phyloP scores from a whole-genome alignment of 441 rosid genomes.

The Melastoma candidum region DNA sequence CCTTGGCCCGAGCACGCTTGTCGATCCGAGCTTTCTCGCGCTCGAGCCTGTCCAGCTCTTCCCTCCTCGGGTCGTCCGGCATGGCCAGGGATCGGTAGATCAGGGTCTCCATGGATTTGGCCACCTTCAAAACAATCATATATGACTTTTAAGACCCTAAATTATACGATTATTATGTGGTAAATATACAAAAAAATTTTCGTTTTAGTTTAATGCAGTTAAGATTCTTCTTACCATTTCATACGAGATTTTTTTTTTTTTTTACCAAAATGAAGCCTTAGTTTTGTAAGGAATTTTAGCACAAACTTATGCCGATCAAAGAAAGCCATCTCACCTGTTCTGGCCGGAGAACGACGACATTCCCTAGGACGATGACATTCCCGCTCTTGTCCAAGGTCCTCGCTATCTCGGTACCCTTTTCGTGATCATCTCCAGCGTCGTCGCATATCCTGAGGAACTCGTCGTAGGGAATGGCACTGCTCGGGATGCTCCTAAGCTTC shows the following conservation, averaged over 20 bases:
- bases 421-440: constrained; percentile 29
- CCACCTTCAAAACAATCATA: constrained; percentile 26
- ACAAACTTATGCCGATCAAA: too few relatives aligned
- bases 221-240: too few relatives aligned
- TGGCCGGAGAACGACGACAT: constrained; percentile 41
- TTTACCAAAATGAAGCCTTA: too few relatives aligned
- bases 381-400: constrained; percentile 41
- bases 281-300: too few relatives aligned
- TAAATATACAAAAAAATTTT: too few relatives aligned
- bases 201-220: too few relatives aligned
- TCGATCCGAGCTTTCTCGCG: constrained; percentile 32
- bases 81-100: constrained; percentile 26
- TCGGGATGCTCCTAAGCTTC: constrained; percentile 32
- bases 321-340: constrained; percentile 30
- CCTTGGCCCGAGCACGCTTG: constrained; percentile 29
- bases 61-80: constrained; percentile 50
- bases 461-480: constrained; percentile 28
- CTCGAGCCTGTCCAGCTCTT: constrained; percentile 36
- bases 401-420: constrained; percentile 31
- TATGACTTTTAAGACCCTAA: too few relatives aligned
- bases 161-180: too few relatives aligned
- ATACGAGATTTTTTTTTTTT: too few relatives aligned
- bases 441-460: constrained; percentile 33
- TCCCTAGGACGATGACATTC: constrained; percentile 44
- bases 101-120: constrained; percentile 38